phyloP scores from a whole-genome alignment of 306 rosid species.

The Acacia acuminata region DNA sequence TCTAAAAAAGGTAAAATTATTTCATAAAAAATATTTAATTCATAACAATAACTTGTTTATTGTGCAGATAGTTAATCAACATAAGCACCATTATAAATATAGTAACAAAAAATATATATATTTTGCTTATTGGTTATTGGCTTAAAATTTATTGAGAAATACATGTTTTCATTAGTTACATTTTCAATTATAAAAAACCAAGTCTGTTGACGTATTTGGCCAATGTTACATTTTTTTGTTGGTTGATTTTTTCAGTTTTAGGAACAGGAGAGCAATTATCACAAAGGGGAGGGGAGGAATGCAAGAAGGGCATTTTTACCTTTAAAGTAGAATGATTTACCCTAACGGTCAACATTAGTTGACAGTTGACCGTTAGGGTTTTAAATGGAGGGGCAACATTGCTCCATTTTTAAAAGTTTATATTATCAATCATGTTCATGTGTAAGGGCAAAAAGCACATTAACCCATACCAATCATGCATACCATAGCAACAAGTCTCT shows the following conservation, averaged over 20 bases:
- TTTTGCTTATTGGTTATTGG: not conserved
- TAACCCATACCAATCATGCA: no score
- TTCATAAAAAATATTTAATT: not conserved
- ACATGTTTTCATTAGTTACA: not conserved
- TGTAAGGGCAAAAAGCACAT: no score
- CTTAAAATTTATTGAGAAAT: not conserved
- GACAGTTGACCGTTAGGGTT: no score
- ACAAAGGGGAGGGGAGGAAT: not conserved
- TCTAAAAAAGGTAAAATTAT: not conserved
- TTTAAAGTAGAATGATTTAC: not conserved
- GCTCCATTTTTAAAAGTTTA: no score
- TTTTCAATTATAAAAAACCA: not conserved
- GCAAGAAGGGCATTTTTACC: not conserved
- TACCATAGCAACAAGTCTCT: slow-evolving; percentile 99
- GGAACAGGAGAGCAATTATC: not conserved
- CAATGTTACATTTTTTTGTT: not conserved
- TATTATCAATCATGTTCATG: slow-evolving; percentile 13
- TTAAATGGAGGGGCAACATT: no score
- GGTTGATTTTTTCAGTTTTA: not conserved
- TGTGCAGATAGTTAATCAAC: not conserved
- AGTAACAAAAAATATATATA: not conserved
- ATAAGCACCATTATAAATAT: not conserved
- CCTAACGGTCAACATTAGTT: no score
- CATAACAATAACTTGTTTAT: not conserved
- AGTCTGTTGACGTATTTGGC: not conserved